Evolutionary conservation across 371 early-diverging fungal genomes (phyloP).

Genomic region (Mortierella sp.): DNA sequence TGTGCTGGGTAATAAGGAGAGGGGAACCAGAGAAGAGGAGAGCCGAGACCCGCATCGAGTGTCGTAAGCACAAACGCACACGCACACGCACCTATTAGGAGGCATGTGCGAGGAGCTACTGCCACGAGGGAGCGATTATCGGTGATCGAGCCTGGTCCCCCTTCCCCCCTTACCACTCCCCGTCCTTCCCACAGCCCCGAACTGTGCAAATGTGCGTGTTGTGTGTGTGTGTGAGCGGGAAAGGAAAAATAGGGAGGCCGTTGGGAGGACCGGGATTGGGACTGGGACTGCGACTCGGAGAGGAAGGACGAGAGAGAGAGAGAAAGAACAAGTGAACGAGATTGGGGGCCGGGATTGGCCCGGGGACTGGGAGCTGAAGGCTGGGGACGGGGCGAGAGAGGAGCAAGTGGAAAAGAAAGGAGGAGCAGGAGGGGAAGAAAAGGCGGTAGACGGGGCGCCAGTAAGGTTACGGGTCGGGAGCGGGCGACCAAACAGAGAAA

Average conservation of each 20-base stretch:
- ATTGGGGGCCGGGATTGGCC: not conserved
- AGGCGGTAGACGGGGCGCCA: not conserved
- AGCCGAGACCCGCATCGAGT: too few species aligned
- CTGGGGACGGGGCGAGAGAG: not conserved
- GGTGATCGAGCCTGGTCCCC: too few species aligned
- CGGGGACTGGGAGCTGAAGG: slow-evolving; percentile 1
- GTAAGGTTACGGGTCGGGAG: not conserved
- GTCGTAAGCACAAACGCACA: too few species aligned
- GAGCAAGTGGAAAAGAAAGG: not conserved
- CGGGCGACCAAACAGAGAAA: not conserved
- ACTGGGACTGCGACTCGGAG: too few species aligned
- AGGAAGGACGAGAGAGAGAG: not conserved
- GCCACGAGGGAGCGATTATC: not conserved
- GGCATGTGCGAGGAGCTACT: not conserved
- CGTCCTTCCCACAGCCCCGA: too few species aligned
- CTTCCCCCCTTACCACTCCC: too few species aligned
- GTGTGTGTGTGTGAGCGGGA: too few species aligned
- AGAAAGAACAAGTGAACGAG: not conserved
- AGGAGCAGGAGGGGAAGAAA: not conserved
- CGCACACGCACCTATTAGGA: too few species aligned
- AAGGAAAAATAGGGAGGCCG: not conserved
- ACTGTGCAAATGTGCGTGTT: not conserved
- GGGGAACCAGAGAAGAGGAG: not conserved
- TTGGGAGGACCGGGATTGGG: not conserved
- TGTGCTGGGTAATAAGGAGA: not conserved